Evolutionary conservation across 495 filamentous ascomycete species (phyloP).

Genomic region (Annulohypoxylon maeteangense): DNA sequence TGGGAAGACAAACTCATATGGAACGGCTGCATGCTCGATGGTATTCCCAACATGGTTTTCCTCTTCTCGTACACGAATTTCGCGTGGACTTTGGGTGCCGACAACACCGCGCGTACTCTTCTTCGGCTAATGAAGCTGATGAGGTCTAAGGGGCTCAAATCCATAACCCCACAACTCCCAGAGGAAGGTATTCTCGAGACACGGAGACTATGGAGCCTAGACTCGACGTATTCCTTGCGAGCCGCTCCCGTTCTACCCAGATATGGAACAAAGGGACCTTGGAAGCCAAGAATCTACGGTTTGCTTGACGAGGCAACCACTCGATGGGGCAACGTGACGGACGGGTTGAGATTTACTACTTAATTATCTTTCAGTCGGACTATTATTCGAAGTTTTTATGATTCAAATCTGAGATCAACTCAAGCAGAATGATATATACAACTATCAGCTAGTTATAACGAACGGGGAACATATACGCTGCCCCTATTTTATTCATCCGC

Average conservation of each 20-base stretch:
- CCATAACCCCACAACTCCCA: slow-evolving; percentile 11
- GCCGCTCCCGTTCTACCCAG: slow-evolving; percentile 2
- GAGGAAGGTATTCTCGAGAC: background rate
- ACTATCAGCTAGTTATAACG: no score
- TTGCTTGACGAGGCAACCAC: slow-evolving; percentile 15
- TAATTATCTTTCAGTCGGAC: background rate
- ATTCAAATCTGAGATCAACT: no score
- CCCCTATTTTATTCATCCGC: no score
- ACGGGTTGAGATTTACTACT: slow-evolving; percentile 10
- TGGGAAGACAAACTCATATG: slow-evolving; percentile 62
- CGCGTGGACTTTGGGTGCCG: slow-evolving; percentile 69
- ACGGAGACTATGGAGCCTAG: slow-evolving; percentile 12
- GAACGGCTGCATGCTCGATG: slow-evolving; percentile 69
- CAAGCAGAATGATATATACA: no score
- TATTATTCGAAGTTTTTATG: no score
- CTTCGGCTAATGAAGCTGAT: slow-evolving; percentile 44
- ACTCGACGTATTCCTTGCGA: slow-evolving; percentile 15
- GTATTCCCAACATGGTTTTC: slow-evolving; percentile 66
- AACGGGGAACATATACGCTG: no score
- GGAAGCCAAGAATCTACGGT: slow-evolving; percentile 15
- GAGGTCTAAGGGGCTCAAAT: slow-evolving; percentile 2
- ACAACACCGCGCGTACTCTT: slow-evolving; percentile 62
- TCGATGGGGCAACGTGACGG: slow-evolving; percentile 29
- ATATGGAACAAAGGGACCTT: slow-evolving; percentile 27
- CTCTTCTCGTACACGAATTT: slow-evolving; percentile 68